Evolutionary conservation across 2,329 filamentous ascomycete genomes (phyloP).

Genomic region (Pleoardoris graminearum): DNA sequence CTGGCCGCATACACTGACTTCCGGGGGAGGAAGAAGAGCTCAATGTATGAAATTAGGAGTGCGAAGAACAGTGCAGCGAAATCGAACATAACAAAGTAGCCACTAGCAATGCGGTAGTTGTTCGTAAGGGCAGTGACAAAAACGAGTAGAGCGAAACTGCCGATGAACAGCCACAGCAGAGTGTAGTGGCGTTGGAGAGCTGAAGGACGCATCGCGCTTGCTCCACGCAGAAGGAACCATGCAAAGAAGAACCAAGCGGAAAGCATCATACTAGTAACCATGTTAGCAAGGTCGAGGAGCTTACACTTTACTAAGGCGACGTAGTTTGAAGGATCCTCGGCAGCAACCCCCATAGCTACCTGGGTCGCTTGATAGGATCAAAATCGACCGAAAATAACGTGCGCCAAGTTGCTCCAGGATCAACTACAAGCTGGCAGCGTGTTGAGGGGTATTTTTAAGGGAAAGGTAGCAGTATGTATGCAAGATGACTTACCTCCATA

Average conservation of each 20-base stretch:
- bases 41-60: slow-evolving; percentile 73
- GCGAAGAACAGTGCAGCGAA: slow-evolving; percentile 76
- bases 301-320: too few species aligned
- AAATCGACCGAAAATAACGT: too few species aligned
- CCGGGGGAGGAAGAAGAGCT: slow-evolving; percentile 72
- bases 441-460: too few species aligned
- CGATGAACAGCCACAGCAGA: slow-evolving; percentile 79
- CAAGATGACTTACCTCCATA: slow-evolving; percentile 62
- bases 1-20: slow-evolving; percentile 71
- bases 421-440: too few species aligned
- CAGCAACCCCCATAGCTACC: too few species aligned
- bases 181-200: slow-evolving; percentile 82
- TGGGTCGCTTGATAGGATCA: too few species aligned
- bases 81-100: slow-evolving; percentile 82
- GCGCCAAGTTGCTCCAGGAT: too few species aligned
- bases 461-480: neutral
- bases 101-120: slow-evolving; percentile 70
- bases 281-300: neutral
- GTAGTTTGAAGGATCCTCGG: too few species aligned
- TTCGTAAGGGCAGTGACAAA: slow-evolving; percentile 75
- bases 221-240: slow-evolving; percentile 80
- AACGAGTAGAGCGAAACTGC: slow-evolving; percentile 75
- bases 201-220: slow-evolving; percentile 78
- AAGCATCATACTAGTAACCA: slow-evolving; percentile 67
- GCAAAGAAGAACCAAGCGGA: slow-evolving; percentile 78